Conservation (phyloP, 2,329 filamentous ascomycete species). For the Ophioceras dolichostomum region DNA sequence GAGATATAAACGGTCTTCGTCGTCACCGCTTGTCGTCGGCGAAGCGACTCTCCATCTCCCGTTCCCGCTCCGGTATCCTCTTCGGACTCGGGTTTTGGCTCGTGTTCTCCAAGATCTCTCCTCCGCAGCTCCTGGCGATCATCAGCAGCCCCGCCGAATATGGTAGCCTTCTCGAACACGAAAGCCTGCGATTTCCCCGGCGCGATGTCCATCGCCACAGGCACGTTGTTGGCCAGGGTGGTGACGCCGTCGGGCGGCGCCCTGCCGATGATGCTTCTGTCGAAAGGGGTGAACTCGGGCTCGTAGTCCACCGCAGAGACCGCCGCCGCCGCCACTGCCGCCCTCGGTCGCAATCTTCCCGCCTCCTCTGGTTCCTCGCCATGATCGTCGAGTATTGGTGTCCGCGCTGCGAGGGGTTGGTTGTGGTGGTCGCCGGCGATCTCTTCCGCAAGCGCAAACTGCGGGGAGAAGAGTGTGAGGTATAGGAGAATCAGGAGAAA, state of each 20-base stretch:
- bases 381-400: constrained; percentile 10
- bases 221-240: constrained; percentile 51
- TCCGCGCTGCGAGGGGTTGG: constrained; percentile 8
- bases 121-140: constrained; percentile 13
- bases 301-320: constrained; percentile 29
- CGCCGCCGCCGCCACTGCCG: too few relatives aligned
- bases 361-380: too few relatives aligned
- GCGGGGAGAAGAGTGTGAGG: constrained; percentile 43
- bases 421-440: constrained; percentile 10
- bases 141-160: constrained; percentile 27
- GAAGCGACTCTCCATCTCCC: constrained; percentile 3
- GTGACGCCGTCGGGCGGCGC: constrained; percentile 37
- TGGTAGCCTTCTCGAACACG: constrained; percentile 44
- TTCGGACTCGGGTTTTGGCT: too few relatives aligned
- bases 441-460: constrained; percentile 52
- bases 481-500: constrained; percentile 48
- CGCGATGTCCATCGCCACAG: constrained; percentile 43
- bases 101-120: constrained; percentile 12
- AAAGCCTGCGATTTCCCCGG: constrained; percentile 52
- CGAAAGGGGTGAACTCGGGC: constrained; percentile 48
- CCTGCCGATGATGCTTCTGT: constrained; percentile 50
- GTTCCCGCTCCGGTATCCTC: constrained; percentile 9
- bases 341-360: too few relatives aligned
- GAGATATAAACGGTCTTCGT: constrained; percentile 58
- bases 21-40: constrained; percentile 3